Conservation (phyloP, 768 basidiomycete genomes). For the Kwoniella sp. region DNA sequence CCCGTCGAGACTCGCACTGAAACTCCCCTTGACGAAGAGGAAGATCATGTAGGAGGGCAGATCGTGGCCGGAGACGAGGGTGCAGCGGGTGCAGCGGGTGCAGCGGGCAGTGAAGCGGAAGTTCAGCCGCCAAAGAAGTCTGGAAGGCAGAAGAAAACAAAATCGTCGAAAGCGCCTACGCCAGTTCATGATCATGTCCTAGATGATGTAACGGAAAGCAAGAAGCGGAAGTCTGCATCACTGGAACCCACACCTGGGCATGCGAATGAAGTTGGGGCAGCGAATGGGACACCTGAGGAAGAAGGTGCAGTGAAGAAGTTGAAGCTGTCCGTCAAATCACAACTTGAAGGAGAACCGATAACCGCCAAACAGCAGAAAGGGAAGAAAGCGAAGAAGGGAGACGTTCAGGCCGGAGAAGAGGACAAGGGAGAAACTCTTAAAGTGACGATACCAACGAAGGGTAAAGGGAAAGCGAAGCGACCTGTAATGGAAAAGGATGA, state of each 20-base stretch:
- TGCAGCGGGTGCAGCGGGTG: no score
- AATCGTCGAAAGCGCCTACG: neutral
- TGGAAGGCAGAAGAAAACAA: neutral
- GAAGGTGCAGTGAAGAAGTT: neutral
- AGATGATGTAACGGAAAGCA: neutral
- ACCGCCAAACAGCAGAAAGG: neutral
- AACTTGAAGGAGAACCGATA: neutral
- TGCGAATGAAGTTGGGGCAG: neutral
- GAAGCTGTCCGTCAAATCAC: neutral
- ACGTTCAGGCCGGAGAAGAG: neutral
- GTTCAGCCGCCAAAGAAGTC: neutral
- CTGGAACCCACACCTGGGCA: neutral
- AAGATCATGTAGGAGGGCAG: no score
- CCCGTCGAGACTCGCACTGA: no score
- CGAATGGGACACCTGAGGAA: neutral
- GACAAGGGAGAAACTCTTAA: neutral
- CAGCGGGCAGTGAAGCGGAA: no score
- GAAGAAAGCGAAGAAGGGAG: constrained; percentile 5
- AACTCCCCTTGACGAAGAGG: no score
- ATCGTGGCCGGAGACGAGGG: no score
- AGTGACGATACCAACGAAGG: neutral
- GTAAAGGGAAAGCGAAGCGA: neutral
- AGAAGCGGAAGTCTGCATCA: neutral
- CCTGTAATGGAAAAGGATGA: no score
- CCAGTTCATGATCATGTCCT: neutral